phyloP scores from a whole-genome alignment of 1,139 yeast species.

The Saccharomyces hybrid region DNA sequence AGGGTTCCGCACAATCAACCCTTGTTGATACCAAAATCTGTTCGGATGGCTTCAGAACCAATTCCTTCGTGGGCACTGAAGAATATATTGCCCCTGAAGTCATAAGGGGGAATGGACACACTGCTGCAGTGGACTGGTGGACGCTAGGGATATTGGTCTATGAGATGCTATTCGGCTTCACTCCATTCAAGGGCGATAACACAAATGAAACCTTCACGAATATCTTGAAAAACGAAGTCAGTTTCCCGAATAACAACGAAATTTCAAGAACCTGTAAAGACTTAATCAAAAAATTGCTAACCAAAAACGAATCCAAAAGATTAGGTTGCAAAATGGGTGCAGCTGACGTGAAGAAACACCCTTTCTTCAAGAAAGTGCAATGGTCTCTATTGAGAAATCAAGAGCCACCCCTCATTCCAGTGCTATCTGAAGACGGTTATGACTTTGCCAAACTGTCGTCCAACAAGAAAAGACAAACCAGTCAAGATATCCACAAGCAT shows the following conservation, averaged over 20 bases:
- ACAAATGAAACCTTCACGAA: slow-evolving; percentile 86
- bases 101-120: slow-evolving; percentile 92
- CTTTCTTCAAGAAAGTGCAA: slow-evolving; percentile 80
- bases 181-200: slow-evolving; percentile 89
- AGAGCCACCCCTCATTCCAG: slow-evolving; percentile 92
- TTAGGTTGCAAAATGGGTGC: slow-evolving; percentile 92
- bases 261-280: slow-evolving; percentile 70
- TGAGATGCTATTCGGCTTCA: slow-evolving; percentile 91
- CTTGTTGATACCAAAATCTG: slow-evolving; percentile 83
- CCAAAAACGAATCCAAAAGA: slow-evolving; percentile 81
- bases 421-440: slow-evolving; percentile 51
- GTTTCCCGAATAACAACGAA: slow-evolving; percentile 48
- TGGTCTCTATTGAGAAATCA: slow-evolving; percentile 93
- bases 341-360: slow-evolving; percentile 82
- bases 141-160: slow-evolving; percentile 84
- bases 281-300: slow-evolving; percentile 68
- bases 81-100: slow-evolving; percentile 98
- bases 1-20: slow-evolving; percentile 23
- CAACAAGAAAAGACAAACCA: slow-evolving; percentile 16
- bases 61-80: slow-evolving; percentile 96
- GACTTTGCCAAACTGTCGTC: slow-evolving; percentile 34
- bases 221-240: slow-evolving; percentile 73
- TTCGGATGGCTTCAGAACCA: slow-evolving; percentile 91
- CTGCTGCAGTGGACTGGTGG: slow-evolving; percentile 99
- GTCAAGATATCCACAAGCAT: slow-evolving; percentile 7